Evolutionary conservation across 2,329 filamentous ascomycete genomes (phyloP), one percentile per base, ranked within the genome.

Genomic region (Amylocarpus encephaloides): DNA sequence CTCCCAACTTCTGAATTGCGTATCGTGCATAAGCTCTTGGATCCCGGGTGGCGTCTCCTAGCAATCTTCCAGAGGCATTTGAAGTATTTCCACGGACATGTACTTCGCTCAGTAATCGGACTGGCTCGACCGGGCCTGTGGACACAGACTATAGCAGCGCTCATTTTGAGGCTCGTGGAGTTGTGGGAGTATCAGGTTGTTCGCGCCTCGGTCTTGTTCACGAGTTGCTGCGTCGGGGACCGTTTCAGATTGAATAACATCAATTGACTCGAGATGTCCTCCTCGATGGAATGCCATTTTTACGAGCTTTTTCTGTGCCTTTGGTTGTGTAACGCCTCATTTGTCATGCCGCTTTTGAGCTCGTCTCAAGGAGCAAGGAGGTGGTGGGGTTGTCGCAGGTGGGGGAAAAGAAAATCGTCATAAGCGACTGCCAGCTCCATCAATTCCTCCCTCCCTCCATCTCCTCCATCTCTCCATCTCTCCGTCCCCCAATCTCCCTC

Each of bases 321-420:
- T 26, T 7, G 22, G 7, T 26, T 26, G 7, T 26, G 4, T 26
- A 26, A 7, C 22, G 4, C 22, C 22, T 26, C 22, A 4, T 26
- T 26, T 26, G 22, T 26, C 22, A 26, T 26, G 22, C 22, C 22
- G 22, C 22, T 26, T 26, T 26, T 26, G 4, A 4, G 7, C 4
- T 26, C 7, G 4, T 7, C 22, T 7, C 22, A 26, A 26, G 22
- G n/a, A n/a, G n/a, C 32, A 34, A 34, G 32, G 9, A 9, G 32
- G n/a, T 34, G 32, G 34, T 36, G 34, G 34, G 34, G 34, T 36
- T 36, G 15, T 36, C 22, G 22, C 22, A 26, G 30, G 29, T 19
- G 35, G 32, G 42, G 35, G 16, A 35, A 46, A 30, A 53, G 16
- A 35, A 46, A 30, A 53, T 56, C 57, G 54, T 59, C 57, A 59